phyloP scores from a whole-genome alignment of 2,329 filamentous ascomycete genomes.

The Lecanoromycetidae sp. region DNA sequence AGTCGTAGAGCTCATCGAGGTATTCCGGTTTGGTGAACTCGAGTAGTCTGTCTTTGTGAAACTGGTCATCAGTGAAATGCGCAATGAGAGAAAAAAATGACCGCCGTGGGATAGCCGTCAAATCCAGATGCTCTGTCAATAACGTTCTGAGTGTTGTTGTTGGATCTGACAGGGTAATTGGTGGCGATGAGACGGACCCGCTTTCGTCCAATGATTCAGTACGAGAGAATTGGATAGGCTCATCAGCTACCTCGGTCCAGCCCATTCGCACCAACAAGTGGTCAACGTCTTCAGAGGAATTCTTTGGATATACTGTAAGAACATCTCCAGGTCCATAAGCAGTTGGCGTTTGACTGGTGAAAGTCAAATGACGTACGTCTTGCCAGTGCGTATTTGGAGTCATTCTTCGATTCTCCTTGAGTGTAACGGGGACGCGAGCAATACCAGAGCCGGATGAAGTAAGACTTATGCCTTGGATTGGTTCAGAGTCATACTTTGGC shows the following conservation, averaged over 20 bases:
- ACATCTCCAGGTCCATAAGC: slow-evolving; percentile 63
- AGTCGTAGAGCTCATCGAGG: slow-evolving; percentile 89
- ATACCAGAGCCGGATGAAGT: background rate
- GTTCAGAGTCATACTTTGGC: background rate
- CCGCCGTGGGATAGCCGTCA: slow-evolving; percentile 77
- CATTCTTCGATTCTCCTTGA: slow-evolving; percentile 57
- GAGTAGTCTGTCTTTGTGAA: slow-evolving; percentile 66
- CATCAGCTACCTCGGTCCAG: slow-evolving; percentile 65
- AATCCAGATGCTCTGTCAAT: slow-evolving; percentile 72
- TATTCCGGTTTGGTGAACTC: slow-evolving; percentile 73
- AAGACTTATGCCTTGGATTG: background rate
- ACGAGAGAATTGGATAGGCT: slow-evolving; percentile 42
- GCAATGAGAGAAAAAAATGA: slow-evolving; percentile 72
- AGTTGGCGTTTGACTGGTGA: slow-evolving; percentile 37
- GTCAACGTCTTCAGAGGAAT: slow-evolving; percentile 70
- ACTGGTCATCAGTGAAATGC: slow-evolving; percentile 57
- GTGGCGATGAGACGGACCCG: slow-evolving; percentile 24
- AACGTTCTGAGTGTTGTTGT: slow-evolving; percentile 58
- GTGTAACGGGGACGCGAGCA: slow-evolving; percentile 36
- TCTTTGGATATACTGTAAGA: slow-evolving; percentile 73
- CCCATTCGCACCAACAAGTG: slow-evolving; percentile 64
- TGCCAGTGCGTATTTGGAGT: slow-evolving; percentile 78
- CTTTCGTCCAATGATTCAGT: background rate
- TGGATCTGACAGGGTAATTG: slow-evolving; percentile 28
- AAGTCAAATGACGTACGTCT: slow-evolving; percentile 71